Base-by-base conservation (phyloP, 441 rosid genomes). In the Eutrema salsugineum region DNA sequence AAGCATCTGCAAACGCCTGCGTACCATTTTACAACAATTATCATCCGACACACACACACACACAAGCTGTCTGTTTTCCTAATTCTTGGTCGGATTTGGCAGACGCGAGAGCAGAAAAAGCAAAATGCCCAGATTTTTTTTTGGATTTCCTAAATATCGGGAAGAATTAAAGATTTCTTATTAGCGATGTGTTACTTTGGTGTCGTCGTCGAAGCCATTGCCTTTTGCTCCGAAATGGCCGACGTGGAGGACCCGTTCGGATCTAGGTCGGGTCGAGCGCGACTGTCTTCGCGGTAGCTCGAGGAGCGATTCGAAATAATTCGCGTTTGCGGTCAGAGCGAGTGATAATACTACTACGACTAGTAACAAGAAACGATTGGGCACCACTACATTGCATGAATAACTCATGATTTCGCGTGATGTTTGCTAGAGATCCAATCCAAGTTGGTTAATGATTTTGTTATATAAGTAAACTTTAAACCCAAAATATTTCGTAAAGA, bases 201-300 rank as follows among this genome's bases (percentile, higher is more conserved):
- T 88, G 64, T 94, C 98, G 77, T 94, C 86, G 53, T 27, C 66
- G 78, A 76, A 3, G 39, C 95, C 97, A 67, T 94, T 91, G 66
- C 95, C 97, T 47, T 28, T 72, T 40, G 97, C 99, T 51, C 97
- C 97, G 72, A 88, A 88, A 68, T 82, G 78, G 54, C 70, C 79
- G 50, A 90, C 78, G 72, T 69, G 76, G 32, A 94, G 71, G 64
- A 85, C 80, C 84, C 84, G 73, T 73, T 78, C 84, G 62, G 86
- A 86, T 79, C 80, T 80, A 81, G 82, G 70, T 81, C 83, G 79
- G 83, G 54, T 68, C 24, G 67, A 66, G 16, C 77, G 46, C 11
- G 79, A 66, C 66, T 67, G 82, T 53, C 84, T 75, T 59, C 61
- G 79, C 32, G 89, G 93, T 64, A 91, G 90, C 82, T 79, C 81